Conservation (phyloP, 768 basidiomycete species). For the Kwoniella dejecticola region DNA sequence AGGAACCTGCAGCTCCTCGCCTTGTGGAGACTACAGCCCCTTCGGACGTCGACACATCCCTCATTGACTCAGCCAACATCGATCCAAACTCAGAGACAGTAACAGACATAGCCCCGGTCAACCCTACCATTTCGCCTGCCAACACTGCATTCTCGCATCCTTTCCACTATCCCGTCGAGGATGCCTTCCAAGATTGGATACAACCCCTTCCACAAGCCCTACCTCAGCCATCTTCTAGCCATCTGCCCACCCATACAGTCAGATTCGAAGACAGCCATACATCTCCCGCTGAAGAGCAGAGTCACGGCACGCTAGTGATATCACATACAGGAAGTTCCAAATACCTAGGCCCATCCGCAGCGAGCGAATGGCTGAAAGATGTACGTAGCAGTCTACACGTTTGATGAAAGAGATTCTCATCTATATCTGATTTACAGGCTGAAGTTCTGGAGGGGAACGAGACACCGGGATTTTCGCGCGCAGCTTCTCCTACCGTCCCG, state of each 20-base stretch:
- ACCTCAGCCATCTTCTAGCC: background rate
- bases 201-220: background rate
- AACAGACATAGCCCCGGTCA: background rate
- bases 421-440: slow-evolving; percentile 6
- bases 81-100: background rate
- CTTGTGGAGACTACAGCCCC: background rate
- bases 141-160: background rate
- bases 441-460: slow-evolving; percentile 11
- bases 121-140: background rate
- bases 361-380: slow-evolving; percentile 34
- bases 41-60: no score
- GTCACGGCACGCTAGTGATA: slow-evolving; percentile 31
- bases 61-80: no score
- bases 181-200: background rate
- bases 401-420: no score
- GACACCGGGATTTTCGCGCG: slow-evolving; percentile 5
- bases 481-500: slow-evolving; percentile 2
- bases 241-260: background rate
- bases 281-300: slow-evolving; percentile 16
- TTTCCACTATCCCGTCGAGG: no score
- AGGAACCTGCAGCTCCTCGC: background rate
- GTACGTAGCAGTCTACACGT: slow-evolving; percentile 13
- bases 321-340: slow-evolving; percentile 21
- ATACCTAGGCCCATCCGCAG: slow-evolving; percentile 33
- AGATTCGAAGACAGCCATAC: background rate